phyloP scores from a whole-genome alignment of 2,329 filamentous ascomycete genomes.

The Fusarium fracticaudum region DNA sequence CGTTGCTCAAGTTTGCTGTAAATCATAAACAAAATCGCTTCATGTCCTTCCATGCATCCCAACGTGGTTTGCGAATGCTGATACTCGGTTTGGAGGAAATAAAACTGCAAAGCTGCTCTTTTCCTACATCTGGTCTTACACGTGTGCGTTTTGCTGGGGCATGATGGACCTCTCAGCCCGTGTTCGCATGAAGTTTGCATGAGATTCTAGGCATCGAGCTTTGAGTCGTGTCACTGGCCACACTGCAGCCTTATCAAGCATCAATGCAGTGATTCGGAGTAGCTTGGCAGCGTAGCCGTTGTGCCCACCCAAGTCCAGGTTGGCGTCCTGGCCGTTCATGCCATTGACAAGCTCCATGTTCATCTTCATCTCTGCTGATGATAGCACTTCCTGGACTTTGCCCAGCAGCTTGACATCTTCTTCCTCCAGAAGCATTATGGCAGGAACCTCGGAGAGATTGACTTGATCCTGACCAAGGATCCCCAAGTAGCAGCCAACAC shows the following conservation, averaged over 20 bases:
- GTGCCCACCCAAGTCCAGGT: conserved; percentile 65
- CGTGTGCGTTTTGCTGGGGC: conserved; percentile 47
- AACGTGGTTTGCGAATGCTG: not conserved
- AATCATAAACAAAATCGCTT: not conserved
- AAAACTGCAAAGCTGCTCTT: not conserved
- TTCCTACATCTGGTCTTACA: not conserved
- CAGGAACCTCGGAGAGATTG: conserved; percentile 82
- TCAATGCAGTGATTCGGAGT: conserved; percentile 82
- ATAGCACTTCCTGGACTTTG: conserved; percentile 83
- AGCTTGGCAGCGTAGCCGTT: conserved; percentile 87
- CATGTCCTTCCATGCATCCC: not conserved
- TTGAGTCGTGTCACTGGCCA: conserved; percentile 78
- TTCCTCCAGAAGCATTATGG: conserved; percentile 89
- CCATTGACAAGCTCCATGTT: conserved; percentile 61
- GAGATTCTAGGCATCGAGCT: conserved; percentile 64
- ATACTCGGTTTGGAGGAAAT: not conserved
- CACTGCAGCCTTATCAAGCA: conserved; percentile 87
- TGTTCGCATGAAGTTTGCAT: conserved; percentile 61
- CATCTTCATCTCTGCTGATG: conserved; percentile 82
- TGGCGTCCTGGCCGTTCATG: conserved; percentile 62
- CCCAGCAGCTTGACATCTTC: conserved; percentile 87
- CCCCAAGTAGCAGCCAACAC: conserved; percentile 89
- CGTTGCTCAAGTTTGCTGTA: not conserved
- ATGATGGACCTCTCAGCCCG: conserved; percentile 63
- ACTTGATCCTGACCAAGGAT: conserved; percentile 85